Base-by-base conservation (phyloP, 1,139 yeast genomes). In the Candida glucosophila region DNA sequence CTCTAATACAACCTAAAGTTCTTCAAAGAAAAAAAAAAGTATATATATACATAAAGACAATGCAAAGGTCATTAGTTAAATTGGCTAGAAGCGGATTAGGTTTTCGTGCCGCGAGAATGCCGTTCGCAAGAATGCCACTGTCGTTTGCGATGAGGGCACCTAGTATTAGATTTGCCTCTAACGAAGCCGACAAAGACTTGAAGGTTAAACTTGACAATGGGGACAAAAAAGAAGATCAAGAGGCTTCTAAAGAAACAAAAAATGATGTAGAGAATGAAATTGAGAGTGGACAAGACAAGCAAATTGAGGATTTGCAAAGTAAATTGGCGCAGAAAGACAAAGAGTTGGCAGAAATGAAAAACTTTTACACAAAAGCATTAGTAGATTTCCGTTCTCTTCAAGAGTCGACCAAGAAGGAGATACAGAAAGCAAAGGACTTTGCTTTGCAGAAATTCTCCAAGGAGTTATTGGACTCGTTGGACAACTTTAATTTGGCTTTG, bases 371-470 rank as follows among this genome's bases (percentile, higher is more conserved):
- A 33, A 74, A 94, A 44, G 73, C 94, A 16, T 69, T 85, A 30
- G 95, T 96, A 14, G 96, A 88, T 52, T 88, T 85, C 77, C 77
- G 95, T 47, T 85, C 82, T 59, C 66, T 88, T 43, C 96, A 88
- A 63, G 92, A 82, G 46, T 77, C 90, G 24, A 85, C 96, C 36
- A 80, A 80, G 58, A 72, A 82, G 40, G 96, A 88, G 51, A 65
- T 83, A 26, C 78, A 80, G 54, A 82, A 82, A 58, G 88, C 95
- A 24, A 79, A 70, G 51, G 95, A 83, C 50, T 88, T 77, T 58
- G 96, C 96, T 2, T 67, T 88, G 40, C 95, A 86, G 54, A 86
- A 83, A 56, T 88, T 88, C 50, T 93, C 95, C 38, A 81, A 77
- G 54, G 97, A 88, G 43, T 67, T 88, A 49, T 67, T 88, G 41